phyloP scores from a whole-genome alignment of 2,329 filamentous ascomycete species.

The Alternaria sp. region DNA sequence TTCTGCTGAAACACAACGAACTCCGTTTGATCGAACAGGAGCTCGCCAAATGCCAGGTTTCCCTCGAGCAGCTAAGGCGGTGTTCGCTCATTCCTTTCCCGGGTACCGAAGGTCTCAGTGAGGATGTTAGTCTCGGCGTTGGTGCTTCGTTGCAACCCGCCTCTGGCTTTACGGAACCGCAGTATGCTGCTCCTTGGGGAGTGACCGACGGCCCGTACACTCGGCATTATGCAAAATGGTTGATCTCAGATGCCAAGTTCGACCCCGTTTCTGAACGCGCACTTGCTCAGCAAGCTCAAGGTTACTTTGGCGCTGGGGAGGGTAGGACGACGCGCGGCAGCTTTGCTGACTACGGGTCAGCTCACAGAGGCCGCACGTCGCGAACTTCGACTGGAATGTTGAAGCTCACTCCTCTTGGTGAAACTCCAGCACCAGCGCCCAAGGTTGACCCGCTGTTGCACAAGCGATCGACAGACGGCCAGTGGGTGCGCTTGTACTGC shows the following conservation, averaged over 20 bases:
- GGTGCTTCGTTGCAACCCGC: slow-evolving; percentile 73
- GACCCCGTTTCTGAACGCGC: slow-evolving; percentile 62
- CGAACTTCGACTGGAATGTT: slow-evolving; percentile 64
- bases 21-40: slow-evolving; percentile 94
- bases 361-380: slow-evolving; percentile 64
- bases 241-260: slow-evolving; percentile 87
- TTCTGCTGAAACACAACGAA: slow-evolving; percentile 93
- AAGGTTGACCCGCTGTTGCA: slow-evolving; percentile 84
- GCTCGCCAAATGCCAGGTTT: slow-evolving; percentile 92
- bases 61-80: slow-evolving; percentile 90
- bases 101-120: slow-evolving; percentile 70
- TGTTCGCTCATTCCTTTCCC: slow-evolving; percentile 94
- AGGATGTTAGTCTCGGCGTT: slow-evolving; percentile 76
- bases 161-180: slow-evolving; percentile 71
- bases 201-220: slow-evolving; percentile 92
- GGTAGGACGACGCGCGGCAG: slow-evolving; percentile 83
- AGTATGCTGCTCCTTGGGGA: slow-evolving; percentile 87
- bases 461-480: slow-evolving; percentile 81
- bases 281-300: slow-evolving; percentile 47
- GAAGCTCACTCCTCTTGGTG: slow-evolving; percentile 54
- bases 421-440: slow-evolving; percentile 58
- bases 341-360: slow-evolving; percentile 63
- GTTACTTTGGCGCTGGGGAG: slow-evolving; percentile 60
- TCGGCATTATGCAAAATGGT: slow-evolving; percentile 94
- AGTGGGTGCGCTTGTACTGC: slow-evolving; percentile 90